Evolutionary conservation across 2,329 filamentous ascomycete genomes (phyloP).

Genomic region (Fonsecaea erecta): DNA sequence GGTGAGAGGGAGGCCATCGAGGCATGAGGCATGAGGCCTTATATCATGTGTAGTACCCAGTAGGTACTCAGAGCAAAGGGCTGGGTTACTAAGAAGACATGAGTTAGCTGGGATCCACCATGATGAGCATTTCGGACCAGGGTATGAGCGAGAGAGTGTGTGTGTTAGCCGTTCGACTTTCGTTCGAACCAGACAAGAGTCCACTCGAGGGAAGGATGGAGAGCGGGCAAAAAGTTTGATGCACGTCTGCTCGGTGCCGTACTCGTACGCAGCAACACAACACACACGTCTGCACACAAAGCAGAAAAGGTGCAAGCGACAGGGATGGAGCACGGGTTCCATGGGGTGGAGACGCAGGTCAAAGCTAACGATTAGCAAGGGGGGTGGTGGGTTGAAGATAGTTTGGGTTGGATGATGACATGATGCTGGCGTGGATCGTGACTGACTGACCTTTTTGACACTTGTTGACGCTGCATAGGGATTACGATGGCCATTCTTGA

Average conservation of each 20-base stretch:
- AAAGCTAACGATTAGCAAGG: constrained; percentile 13
- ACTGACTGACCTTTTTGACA: not conserved
- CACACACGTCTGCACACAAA: not conserved
- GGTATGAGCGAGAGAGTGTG: not conserved
- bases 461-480: constrained; percentile 20
- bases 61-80: constrained; percentile 1
- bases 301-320: not conserved
- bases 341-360: not conserved
- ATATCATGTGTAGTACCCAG: constrained; percentile 21
- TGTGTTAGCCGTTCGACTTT: not conserved
- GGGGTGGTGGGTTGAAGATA: not conserved
- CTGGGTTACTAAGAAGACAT: constrained; percentile 29
- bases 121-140: constrained; percentile 11
- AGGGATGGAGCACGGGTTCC: constrained; percentile 2
- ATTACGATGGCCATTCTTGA: constrained; percentile 11
- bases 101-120: constrained; percentile 8
- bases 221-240: constrained; percentile 21
- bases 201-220: constrained; percentile 1
- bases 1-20: constrained; percentile 18
- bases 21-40: constrained; percentile 29
- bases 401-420: constrained; percentile 19
- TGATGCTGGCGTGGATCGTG: constrained; percentile 17
- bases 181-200: constrained; percentile 1
- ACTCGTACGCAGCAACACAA: constrained; percentile 17
- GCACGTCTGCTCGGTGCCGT: constrained; percentile 13